Conservation (phyloP, 2,329 filamentous ascomycete species). For the Alternaria conjuncta region DNA sequence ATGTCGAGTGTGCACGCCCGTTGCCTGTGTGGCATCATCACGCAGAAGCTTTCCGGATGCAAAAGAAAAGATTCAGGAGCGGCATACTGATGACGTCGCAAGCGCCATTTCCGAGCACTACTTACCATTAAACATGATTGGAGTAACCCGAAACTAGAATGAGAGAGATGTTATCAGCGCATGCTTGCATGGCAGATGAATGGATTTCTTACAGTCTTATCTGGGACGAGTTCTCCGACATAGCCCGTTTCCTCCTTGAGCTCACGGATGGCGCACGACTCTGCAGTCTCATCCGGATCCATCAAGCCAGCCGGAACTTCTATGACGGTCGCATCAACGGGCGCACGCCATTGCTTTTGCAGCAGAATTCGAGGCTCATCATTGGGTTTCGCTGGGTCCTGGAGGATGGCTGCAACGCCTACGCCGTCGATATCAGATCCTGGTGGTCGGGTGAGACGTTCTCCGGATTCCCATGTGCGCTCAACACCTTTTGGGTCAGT, state of each 20-base stretch:
- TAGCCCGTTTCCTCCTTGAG: conserved; percentile 70
- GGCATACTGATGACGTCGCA: neutral
- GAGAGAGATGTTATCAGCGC: neutral
- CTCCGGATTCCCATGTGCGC: conserved; percentile 74
- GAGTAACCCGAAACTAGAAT: conserved; percentile 43
- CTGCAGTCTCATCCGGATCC: conserved; percentile 64
- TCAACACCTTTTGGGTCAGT: conserved; percentile 65
- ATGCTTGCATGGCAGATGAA: neutral
- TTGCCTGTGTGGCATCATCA: neutral
- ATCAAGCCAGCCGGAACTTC: conserved; percentile 69
- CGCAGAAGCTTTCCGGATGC: neutral
- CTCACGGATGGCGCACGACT: conserved; percentile 65
- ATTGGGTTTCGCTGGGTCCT: conserved; percentile 39
- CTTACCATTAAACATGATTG: conserved; percentile 54
- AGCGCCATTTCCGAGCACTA: neutral
- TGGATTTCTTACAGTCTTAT: conserved; percentile 17
- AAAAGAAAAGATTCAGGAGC: neutral
- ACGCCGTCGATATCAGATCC: conserved; percentile 72
- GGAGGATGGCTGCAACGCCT: conserved; percentile 73
- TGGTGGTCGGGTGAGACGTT: conserved; percentile 71
- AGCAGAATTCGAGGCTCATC: conserved; percentile 45
- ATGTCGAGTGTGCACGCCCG: neutral
- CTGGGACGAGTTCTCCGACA: conserved; percentile 54
- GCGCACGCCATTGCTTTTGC: conserved; percentile 65
- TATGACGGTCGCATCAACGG: conserved; percentile 65